Evolutionary conservation across 345 rosid genomes (phyloP), one percentile per base, ranked within the genome.

Genomic region (Pistacia vera): DNA sequence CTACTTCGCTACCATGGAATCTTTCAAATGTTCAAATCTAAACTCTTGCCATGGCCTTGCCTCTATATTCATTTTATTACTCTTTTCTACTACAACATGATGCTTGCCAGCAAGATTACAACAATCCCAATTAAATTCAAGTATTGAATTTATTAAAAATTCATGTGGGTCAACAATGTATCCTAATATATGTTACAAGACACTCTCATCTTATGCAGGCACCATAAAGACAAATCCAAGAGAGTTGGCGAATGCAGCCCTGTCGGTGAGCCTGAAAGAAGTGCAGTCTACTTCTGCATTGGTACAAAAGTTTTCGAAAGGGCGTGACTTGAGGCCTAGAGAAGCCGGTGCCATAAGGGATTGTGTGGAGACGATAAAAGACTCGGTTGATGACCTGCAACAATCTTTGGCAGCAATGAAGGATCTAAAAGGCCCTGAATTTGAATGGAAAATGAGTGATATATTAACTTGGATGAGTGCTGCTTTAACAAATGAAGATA

Each of bases 381-480:
- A 85, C 66, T 79, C 81, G 30, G 76, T 80, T 2, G 80, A 85
- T 56, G 85, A 83, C 67, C 79, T 83, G 1, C 71, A 63, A 55
- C 65, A 63, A 59, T 85, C 85, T 30, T 14, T 83, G 80, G 58
- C 14, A 10, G 72, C 78, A 66, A 82, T 85, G 88, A 79, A 62
- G 72, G 71, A 78, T 36, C 70, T 81, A 17, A 52, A 72, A 46
- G 88, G 84, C 10, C 82, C 84, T 13, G 84, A 78, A 51, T 85
- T 87, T 33, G 75, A 71, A 20, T 35, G 79, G 61, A 65, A 81
- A 63, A 80, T 81, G 75, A 66, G 77, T 17, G 72, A 83, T 33
- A 56, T 87, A n/a, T 75, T 80, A 63, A 85, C 87, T 12, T 83
- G 87, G 90, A 86, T 83, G 36, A 87, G 86, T 71, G 86, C 90